Conservation (phyloP, 1,284 basidiomycete species). For the Tetrapyrgos nigripes region DNA sequence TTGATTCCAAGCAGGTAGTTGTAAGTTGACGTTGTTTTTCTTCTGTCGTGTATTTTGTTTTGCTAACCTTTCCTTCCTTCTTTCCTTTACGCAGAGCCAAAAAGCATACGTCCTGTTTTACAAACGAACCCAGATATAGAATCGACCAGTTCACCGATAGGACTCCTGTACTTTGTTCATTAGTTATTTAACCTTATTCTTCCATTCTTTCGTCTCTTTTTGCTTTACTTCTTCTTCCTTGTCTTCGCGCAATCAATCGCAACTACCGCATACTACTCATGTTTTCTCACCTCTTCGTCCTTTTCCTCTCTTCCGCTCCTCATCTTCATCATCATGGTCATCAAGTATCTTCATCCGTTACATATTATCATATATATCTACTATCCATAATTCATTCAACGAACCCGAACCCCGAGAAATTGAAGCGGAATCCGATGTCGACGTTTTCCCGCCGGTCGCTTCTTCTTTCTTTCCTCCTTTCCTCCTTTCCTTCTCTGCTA, state of each 20-base stretch:
- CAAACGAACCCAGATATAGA: slow-evolving; percentile 71
- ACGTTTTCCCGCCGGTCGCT: too few species aligned
- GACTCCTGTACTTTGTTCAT: background rate
- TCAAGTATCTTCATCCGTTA: too few species aligned
- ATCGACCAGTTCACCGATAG: slow-evolving; percentile 11
- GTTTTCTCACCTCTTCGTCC: background rate
- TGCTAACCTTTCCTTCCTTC: slow-evolving; percentile 13
- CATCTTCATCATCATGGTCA: too few species aligned
- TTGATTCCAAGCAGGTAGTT: slow-evolving; percentile 82
- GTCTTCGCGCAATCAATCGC: background rate
- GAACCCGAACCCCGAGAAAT: too few species aligned
- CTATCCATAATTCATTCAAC: too few species aligned
- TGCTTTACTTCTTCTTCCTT: slow-evolving; percentile 23
- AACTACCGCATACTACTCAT: slow-evolving; percentile 3
- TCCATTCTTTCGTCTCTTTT: slow-evolving; percentile 18
- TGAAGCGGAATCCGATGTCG: too few species aligned
- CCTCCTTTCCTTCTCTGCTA: too few species aligned
- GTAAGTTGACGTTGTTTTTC: slow-evolving; percentile 58
- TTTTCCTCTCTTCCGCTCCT: background rate
- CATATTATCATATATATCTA: too few species aligned
- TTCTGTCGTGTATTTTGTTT: background rate
- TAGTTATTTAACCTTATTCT: slow-evolving; percentile 13
- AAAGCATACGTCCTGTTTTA: slow-evolving; percentile 91
- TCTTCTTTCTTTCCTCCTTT: too few species aligned
- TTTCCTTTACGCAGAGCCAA: slow-evolving; percentile 60